Evolutionary conservation across 164 flowering plant genomes (phyloP), one percentile per base, ranked within the genome.

Genomic region (Magnolia officinalis): DNA sequence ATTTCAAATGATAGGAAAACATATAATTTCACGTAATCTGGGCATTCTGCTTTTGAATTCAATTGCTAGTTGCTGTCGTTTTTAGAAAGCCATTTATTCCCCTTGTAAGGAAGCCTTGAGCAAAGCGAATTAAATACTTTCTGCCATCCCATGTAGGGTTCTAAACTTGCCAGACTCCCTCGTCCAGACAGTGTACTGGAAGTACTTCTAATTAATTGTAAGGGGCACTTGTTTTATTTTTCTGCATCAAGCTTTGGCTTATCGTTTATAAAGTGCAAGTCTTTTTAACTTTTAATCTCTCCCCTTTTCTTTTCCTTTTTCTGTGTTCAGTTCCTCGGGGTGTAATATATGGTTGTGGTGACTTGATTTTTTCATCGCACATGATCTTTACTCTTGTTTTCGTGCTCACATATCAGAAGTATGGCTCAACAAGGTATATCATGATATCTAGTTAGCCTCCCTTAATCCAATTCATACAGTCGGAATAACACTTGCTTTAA

Each of bases 281-380:
- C 6, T 59, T 23, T 19, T 65, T 1, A 49, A 14, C 50, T 70
- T n/a, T 70, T 23, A 19, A 10, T 64, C 67, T 64, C 67, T 64
- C 29, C 1, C 58, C 14, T n/a, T 49, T 26, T 24, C 2, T 75
- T 72, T 31, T 59, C 24, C 29, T 80, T 10, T 76, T 61, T 67
- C 24, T 52, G 67, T 80, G 0, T 87, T 88, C 96, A 93, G 99
- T 96, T 88, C 97, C 96, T 71, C 84, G 88, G 29, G 98, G 98
- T 19, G 90, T 94, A 45, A 72, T 94, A 67, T 94, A 84, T 85
- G 99, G 99, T 26, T 96, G 99, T 85, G 99, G 98, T 72, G 98
- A 94, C 88, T 81, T 96, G 82, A 96, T 96, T 72, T 96, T 96
- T 80, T 96, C 99, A 77, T 96, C 99, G 26, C 99, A 96, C 87